phyloP scores from a whole-genome alignment of 805 yeast species.

The Saturnispora silvae region DNA sequence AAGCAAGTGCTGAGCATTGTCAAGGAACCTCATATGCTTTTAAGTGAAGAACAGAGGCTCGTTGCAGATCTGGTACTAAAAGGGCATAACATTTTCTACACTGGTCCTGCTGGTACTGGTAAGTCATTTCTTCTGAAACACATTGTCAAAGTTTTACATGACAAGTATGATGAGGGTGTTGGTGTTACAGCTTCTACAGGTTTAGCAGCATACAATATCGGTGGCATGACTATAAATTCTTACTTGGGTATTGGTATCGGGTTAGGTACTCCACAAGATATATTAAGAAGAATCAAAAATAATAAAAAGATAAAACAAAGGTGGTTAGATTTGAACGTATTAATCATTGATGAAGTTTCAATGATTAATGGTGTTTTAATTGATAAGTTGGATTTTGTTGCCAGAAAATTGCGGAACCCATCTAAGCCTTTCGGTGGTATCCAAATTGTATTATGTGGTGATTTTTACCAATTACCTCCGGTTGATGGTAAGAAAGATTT shows the following conservation, averaged over 20 bases:
- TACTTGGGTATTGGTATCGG: constrained; percentile 75
- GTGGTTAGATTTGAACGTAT: constrained; percentile 49
- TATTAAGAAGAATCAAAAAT: constrained; percentile 44
- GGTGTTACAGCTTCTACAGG: constrained; percentile 84
- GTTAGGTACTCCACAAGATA: constrained; percentile 34
- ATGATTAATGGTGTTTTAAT: constrained; percentile 67
- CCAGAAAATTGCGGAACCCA: constrained; percentile 36
- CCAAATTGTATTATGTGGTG: constrained; percentile 69
- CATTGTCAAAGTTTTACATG: constrained; percentile 43
- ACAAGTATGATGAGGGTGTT: constrained; percentile 39
- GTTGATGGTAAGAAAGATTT: constrained; percentile 25
- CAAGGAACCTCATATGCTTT: no score
- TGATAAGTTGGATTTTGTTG: constrained; percentile 54
- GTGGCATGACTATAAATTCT: constrained; percentile 69
- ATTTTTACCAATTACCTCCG: constrained; percentile 76
- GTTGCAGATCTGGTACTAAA: constrained; percentile 51
- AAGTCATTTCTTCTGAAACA: constrained; percentile 75
- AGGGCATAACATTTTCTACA: constrained; percentile 72
- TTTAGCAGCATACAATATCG: constrained; percentile 70
- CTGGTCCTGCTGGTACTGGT: constrained; percentile 99
- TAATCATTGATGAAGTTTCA: constrained; percentile 69
- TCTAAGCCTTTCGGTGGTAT: constrained; percentile 66
- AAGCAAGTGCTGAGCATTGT: no score
- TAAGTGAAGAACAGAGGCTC: constrained; percentile 53
- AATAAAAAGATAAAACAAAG: constrained; percentile 37